phyloP scores from a whole-genome alignment of 805 yeast species.

The Teunomyces barrocoloradensis region DNA sequence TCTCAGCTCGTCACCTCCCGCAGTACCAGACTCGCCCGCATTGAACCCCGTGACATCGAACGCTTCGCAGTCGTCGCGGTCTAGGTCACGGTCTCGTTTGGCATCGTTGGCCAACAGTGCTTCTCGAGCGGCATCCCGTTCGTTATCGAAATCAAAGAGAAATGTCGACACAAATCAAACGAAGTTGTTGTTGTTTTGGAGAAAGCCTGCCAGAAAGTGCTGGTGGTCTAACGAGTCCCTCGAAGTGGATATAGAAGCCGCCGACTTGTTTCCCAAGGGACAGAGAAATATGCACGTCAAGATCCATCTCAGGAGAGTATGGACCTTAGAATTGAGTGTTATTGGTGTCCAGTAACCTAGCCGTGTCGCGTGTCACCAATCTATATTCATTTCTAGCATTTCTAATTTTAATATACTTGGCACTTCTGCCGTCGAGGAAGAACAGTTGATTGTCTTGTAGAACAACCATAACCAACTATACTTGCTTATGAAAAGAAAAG shows the following conservation, averaged over 20 bases:
- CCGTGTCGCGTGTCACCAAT: too few species aligned
- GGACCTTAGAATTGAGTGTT: slow-evolving; percentile 93
- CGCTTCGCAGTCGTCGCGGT: slow-evolving; percentile 30
- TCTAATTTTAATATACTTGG: slow-evolving; percentile 1
- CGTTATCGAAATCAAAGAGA: slow-evolving; percentile 50
- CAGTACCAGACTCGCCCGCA: slow-evolving; percentile 44
- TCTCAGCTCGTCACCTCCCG: slow-evolving; percentile 35
- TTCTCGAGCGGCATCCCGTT: slow-evolving; percentile 55
- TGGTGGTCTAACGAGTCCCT: slow-evolving; percentile 85
- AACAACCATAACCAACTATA: neutral
- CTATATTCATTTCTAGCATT: neutral
- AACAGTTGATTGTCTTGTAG: too few species aligned
- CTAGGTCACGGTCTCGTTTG: slow-evolving; percentile 51
- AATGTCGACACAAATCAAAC: slow-evolving; percentile 41
- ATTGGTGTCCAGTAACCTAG: slow-evolving; percentile 65
- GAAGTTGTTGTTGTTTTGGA: slow-evolving; percentile 87
- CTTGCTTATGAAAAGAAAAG: neutral
- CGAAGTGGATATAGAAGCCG: slow-evolving; percentile 39
- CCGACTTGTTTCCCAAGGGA: slow-evolving; percentile 22
- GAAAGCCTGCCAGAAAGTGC: slow-evolving; percentile 97
- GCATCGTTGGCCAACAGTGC: slow-evolving; percentile 58
- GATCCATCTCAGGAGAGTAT: slow-evolving; percentile 87
- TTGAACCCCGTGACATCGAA: slow-evolving; percentile 41
- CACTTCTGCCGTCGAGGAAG: neutral
- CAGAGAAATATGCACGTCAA: slow-evolving; percentile 40